These are phyloP conservation scores for Boletus huronensis DNA, from an alignment of 768 basidiomycete species.

Conservation along the genomic window DNA sequence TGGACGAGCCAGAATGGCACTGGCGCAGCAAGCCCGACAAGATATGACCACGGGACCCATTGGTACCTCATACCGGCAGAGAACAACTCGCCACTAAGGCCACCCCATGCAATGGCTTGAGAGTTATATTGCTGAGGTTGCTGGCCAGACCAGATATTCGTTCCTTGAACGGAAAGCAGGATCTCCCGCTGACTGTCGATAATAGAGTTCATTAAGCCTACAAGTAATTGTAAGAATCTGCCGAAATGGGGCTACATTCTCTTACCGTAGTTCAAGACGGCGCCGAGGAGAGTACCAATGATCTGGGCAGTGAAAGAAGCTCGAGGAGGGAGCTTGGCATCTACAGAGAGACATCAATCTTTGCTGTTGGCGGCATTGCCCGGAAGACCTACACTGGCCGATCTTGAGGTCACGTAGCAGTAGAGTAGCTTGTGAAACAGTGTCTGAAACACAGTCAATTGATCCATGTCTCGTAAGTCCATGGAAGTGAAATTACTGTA, in stretches of 20 bases:
- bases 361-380: conserved; percentile 26
- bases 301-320: conserved; percentile 59
- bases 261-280: conserved; percentile 44
- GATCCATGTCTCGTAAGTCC: conserved; percentile 37
- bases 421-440: conserved; percentile 45
- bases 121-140: conserved; percentile 31
- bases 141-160: conserved; percentile 36
- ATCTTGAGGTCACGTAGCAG: conserved; percentile 59
- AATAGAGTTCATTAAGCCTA: conserved; percentile 59
- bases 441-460: conserved; percentile 37
- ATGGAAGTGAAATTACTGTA: conserved; percentile 35
- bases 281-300: conserved; percentile 52
- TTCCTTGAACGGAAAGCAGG: conserved; percentile 52
- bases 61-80: conserved; percentile 28
- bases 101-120: conserved; percentile 39
- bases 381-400: conserved; percentile 18
- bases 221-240: conserved; percentile 19
- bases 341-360: conserved; percentile 28
- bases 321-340: conserved; percentile 59
- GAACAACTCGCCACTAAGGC: conserved; percentile 35
- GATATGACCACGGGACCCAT: conserved; percentile 40
- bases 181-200: conserved; percentile 49
- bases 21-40: conserved; percentile 34
- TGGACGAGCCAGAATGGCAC: conserved; percentile 42
- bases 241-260: neutral